Base-by-base conservation (phyloP, 2,329 filamentous ascomycete species). In the Scedosporium dehoogii region DNA sequence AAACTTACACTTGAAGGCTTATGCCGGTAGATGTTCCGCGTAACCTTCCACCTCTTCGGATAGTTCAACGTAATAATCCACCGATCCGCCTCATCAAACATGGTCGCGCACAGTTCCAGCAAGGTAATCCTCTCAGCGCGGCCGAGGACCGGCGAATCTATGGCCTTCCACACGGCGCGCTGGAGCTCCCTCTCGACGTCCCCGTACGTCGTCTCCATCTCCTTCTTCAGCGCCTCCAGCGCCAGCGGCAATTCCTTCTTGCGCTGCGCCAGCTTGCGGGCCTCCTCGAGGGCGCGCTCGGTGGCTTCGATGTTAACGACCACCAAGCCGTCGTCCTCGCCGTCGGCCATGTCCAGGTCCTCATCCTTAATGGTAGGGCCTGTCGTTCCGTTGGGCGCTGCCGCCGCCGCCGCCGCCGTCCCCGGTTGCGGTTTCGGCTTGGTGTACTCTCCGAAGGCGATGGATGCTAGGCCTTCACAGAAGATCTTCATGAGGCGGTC, bases 241-340 rank as follows among this genome's bases (percentile, higher is more conserved):
- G 88, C 81, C 51, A 82, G 78, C 59, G 83, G 79, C 23, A 85
- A 74, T 69, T 91, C 86, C 68, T 83, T 81, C 66, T 85, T 85
- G 66, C 84, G 83, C 63, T 84, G 82, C 72, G 86, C 87, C 76
- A 85, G 83, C 62, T 81, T 82, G 33, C 76, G 70, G 55, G 87
- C 81, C 74, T 86, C 86, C 67, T 83, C 85, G 10, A 85, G 84
- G 67, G 82, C 75, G 61, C 75, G 69, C 3, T 62, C 60, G 38
- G 65, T 65, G 1, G 72, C 74, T 66, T 72, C 76, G 23, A 77
- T 75, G 64, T 78, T 75, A 1, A 79, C 72, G 33, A 79, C 71
- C n/a, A 78, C 66, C 7, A 78, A 68, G 6, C 73, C 71, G 14
- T 74, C 74, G 41, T 69, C 73, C 27, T 55, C 51, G 51, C 75